Evolutionary conservation across 257 asterid species (phyloP), one percentile per base, ranked within the genome.

Genomic region (Solanum etuberosum): DNA sequence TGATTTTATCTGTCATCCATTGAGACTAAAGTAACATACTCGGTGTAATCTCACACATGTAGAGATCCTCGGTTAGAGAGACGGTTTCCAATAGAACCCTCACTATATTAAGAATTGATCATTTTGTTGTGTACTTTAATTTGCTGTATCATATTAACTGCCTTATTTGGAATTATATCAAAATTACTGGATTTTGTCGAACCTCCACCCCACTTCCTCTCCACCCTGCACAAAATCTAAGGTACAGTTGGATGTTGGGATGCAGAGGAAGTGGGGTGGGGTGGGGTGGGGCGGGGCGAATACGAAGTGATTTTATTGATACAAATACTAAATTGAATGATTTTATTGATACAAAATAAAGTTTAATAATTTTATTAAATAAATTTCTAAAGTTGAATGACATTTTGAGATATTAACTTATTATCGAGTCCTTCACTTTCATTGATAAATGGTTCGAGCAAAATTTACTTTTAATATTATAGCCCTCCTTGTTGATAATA

Each of bases 31-130:
- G 18, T 42, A 37, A 25, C 9, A 65, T 65, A 63, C 4, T 11
- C 20, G 0, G 18, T 12, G 4, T 63, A 65, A 65, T 65, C 4
- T 0, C 7, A 63, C 8, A 63, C 3, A 2, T 12, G 13, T 25
- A n/a, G 8, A 0, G 0, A 23, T 51, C 0, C 8, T n/a, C 3
- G 7, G 0, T n/a, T 11, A 25, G 4, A 65, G 16, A 25, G 8
- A 12, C 3, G 0, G 35, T 67, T 27, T 27, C 5, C 5, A 0
- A 67, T 27, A 27, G 8, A 67, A 67, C 5, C 1, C 7, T 23
- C 9, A 2, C 18, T 65, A 11, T 63, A 6, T 63, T 29, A 40
- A 40, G n/a, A 40, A 77, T 7, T 25, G 12, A 77, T n/a, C 23
- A 40, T 40, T 70, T 70, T 70, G 14, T 32, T 70, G 7, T 16